Percentiles rank a stretch among this genome's conserved stretches.
Evolutionary conservation across 352 stramenopile species (phyloP).

Genomic region (Phytopythium ostracodes): DNA sequence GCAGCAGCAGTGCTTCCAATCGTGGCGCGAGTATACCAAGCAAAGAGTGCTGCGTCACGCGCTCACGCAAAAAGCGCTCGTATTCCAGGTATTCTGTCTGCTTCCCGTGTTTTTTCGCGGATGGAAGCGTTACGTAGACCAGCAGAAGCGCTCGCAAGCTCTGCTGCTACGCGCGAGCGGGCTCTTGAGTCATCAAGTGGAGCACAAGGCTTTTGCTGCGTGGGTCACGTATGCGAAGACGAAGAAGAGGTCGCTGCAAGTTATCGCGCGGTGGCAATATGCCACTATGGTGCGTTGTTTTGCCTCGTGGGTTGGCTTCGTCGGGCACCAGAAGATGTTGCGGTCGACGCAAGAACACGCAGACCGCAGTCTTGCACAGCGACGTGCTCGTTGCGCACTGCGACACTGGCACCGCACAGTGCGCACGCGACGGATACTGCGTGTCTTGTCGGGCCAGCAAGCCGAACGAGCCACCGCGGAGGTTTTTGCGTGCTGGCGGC

Average conservation of each 20-base stretch:
- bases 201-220: constrained; percentile 26
- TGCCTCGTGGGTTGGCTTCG: constrained; percentile 13
- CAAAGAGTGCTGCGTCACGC: constrained; percentile 8
- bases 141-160: constrained; percentile 10
- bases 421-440: background rate
- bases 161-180: constrained; percentile 22
- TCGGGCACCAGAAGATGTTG: background rate
- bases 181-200: constrained; percentile 28
- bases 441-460: background rate
- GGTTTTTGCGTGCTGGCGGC: background rate
- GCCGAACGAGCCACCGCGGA: background rate
- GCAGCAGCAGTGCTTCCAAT: constrained; percentile 15
- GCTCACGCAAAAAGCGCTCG: constrained; percentile 32
- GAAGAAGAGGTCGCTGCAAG: constrained; percentile 11
- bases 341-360: background rate
- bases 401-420: background rate
- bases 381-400: background rate
- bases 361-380: background rate
- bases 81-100: constrained; percentile 37
- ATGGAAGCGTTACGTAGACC: constrained; percentile 22
- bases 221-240: constrained; percentile 19
- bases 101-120: constrained; percentile 26
- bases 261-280: constrained; percentile 21
- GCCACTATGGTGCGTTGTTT: constrained; percentile 13
- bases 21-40: constrained; percentile 26